A percentile compares a stretch with the other conserved stretches of the same genome.
Evolutionary conservation across 257 asterid species (phyloP).

Genomic region (Nicotiana tabacum): DNA sequence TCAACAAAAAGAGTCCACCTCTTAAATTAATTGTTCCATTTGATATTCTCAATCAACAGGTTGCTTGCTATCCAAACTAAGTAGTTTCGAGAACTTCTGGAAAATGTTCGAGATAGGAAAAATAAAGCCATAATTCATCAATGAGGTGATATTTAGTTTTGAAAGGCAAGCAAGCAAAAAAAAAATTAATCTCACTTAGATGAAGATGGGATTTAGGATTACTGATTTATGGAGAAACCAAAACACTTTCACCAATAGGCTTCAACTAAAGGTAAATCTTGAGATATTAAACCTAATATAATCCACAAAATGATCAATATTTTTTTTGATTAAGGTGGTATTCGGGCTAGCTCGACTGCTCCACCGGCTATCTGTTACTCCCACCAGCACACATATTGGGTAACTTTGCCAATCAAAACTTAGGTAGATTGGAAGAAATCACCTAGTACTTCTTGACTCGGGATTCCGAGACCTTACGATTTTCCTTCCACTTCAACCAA

Average conservation of each 20-base stretch:
- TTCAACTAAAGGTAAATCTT: background rate
- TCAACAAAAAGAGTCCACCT: background rate
- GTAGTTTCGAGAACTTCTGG: background rate
- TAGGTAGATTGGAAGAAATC: no score
- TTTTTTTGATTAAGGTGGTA: no score
- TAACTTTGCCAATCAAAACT: no score
- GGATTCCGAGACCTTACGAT: no score
- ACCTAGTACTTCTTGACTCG: no score
- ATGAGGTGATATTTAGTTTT: background rate
- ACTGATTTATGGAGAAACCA: background rate
- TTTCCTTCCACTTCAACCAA: no score
- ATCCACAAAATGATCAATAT: no score
- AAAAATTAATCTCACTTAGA: background rate
- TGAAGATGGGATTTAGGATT: background rate
- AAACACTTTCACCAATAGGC: background rate
- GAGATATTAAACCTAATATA: no score
- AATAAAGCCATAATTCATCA: background rate
- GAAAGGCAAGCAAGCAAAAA: background rate
- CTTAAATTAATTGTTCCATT: background rate
- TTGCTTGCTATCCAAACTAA: background rate
- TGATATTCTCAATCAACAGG: background rate
- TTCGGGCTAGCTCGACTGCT: no score
- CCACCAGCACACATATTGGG: no score
- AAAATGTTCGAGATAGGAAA: background rate
- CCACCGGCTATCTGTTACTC: background rate